Conservation (phyloP, 768 basidiomycete species). For the Tubosaeta brunneosetosa region DNA sequence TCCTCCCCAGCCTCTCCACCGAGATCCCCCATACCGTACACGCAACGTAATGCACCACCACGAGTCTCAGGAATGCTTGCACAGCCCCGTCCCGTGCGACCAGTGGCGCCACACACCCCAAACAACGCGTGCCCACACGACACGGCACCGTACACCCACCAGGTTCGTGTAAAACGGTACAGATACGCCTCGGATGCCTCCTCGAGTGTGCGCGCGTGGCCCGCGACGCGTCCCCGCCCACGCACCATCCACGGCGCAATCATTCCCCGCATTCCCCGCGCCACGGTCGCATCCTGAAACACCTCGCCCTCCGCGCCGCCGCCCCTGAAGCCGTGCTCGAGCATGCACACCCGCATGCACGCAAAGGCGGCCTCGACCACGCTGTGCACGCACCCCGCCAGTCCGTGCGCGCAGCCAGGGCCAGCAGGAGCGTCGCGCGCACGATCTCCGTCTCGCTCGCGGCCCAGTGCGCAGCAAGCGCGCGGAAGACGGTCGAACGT, state of each 20-base stretch:
- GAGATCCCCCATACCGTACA: slow-evolving; percentile 57
- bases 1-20: neutral
- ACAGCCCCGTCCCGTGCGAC: slow-evolving; percentile 32
- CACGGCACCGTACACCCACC: slow-evolving; percentile 82
- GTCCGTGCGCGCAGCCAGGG: slow-evolving; percentile 45
- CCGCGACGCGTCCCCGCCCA: neutral
- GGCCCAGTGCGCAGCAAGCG: slow-evolving; percentile 68
- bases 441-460: slow-evolving; percentile 76
- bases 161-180: slow-evolving; percentile 93
- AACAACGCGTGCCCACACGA: slow-evolving; percentile 84
- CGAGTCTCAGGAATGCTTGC: slow-evolving; percentile 56
- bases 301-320: slow-evolving; percentile 47
- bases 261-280: slow-evolving; percentile 52
- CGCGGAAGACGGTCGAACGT: slow-evolving; percentile 64
- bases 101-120: slow-evolving; percentile 52
- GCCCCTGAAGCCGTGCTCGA: slow-evolving; percentile 66
- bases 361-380: slow-evolving; percentile 49
- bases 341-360: slow-evolving; percentile 94
- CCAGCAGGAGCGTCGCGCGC: slow-evolving; percentile 63
- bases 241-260: slow-evolving; percentile 49
- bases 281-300: slow-evolving; percentile 69
- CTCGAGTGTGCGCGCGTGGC: slow-evolving; percentile 38
- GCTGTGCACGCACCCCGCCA: slow-evolving; percentile 30
- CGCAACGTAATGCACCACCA: slow-evolving; percentile 79
- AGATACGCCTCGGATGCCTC: slow-evolving; percentile 53